Evolutionary conservation across 208 protist species (phyloP), one percentile per base, ranked within the genome.

Genomic region (Phytomonas francai): DNA sequence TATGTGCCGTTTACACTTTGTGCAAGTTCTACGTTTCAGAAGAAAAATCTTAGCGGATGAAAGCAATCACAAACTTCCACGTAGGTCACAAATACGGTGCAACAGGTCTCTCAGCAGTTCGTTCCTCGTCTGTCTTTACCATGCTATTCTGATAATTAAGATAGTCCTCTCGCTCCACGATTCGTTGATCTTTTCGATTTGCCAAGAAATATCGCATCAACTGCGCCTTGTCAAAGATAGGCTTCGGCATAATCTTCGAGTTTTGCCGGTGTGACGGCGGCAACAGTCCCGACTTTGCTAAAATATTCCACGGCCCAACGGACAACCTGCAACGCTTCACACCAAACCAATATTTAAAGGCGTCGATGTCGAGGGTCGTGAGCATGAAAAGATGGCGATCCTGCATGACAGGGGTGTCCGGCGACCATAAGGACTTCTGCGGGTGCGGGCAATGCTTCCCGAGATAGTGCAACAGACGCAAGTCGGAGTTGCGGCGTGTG

Each of bases 331-430:
- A 92, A 22, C 91, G 91, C 77, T 94, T 93, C 57, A 94, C 88
- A 59, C 91, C 91, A 76, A 94, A 96, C 87, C 88, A 96, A 59
- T 96, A 96, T 73, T 96, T 96, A 78, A 96, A 96, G 28, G 91
- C 87, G 70, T 96, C 91, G 51, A 96, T 81, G 68, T 96, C 91
- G 25, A 96, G 73, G 0, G 88, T 96, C 16, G 84, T 96, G 25
- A 96, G 77, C 87, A 92, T 96, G 45, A 96, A 96, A n/a, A 96
- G 70, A 68, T 96, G 91, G 14, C 91, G 71, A 67, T 96, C 91
- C 78, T 96, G 91, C 63, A 84, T 81, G 19, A 96, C 88, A 6
- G 91, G 91, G 12, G 85, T 94, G 76, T 96, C 91, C 4, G 91
- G 91, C n/a, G 88, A 94, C 88, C 91, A 96, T 30, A 96, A 81